Evolutionary conservation across 805 yeast genomes (phyloP).

Genomic region (Saccharomyces mikatae): DNA sequence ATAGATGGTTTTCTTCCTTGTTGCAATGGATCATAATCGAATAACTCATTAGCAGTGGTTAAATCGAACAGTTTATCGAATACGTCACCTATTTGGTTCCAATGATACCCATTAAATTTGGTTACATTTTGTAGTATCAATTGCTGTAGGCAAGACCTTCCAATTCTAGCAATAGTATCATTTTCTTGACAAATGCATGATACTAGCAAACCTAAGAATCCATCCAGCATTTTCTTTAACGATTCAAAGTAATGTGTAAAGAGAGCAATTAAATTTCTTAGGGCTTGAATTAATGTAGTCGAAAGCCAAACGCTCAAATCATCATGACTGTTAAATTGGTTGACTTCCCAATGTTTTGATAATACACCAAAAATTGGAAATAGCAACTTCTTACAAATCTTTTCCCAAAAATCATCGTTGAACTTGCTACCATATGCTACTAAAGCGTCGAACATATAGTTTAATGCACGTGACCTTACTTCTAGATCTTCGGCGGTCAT

Average conservation of each 20-base stretch:
- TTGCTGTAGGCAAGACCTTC: constrained; percentile 78
- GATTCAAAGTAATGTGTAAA: constrained; percentile 76
- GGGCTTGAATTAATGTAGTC: constrained; percentile 91
- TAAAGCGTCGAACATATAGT: constrained; percentile 71
- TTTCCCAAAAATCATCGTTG: constrained; percentile 71
- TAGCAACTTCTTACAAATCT: constrained; percentile 63
- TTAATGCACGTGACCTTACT: constrained; percentile 82
- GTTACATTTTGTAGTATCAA: constrained; percentile 66
- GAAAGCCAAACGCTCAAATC: constrained; percentile 93
- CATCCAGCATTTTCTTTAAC: constrained; percentile 66
- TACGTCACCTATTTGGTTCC: constrained; percentile 62
- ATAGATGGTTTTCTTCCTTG: constrained; percentile 25
- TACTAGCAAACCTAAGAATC: constrained; percentile 65
- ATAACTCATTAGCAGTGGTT: constrained; percentile 82
- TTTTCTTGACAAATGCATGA: constrained; percentile 94
- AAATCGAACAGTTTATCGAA: constrained; percentile 63
- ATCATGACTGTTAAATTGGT: constrained; percentile 62
- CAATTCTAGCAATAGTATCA: constrained; percentile 92
- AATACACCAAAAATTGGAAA: constrained; percentile 87
- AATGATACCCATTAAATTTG: constrained; percentile 57
- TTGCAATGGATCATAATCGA: constrained; percentile 42
- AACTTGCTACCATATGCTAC: constrained; percentile 75
- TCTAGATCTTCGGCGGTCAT: constrained; percentile 93
- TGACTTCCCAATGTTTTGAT: constrained; percentile 65
- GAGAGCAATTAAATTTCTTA: constrained; percentile 76